Evolutionary conservation across 2,329 filamentous ascomycete genomes (phyloP).

Genomic region (Colletotrichum sp.): DNA sequence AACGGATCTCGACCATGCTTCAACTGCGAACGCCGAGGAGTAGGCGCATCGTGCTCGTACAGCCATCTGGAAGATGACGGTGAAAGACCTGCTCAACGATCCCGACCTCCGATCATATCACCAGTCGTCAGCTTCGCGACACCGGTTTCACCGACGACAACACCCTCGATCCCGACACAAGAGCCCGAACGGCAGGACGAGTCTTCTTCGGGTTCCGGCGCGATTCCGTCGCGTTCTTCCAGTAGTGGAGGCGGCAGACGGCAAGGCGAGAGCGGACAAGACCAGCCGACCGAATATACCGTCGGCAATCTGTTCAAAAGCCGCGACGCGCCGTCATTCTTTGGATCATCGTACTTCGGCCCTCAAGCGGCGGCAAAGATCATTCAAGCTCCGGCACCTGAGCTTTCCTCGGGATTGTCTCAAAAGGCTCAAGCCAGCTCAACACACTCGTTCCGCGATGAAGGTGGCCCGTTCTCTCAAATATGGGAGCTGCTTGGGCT

Average conservation of each 20-base stretch:
- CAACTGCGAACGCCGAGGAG: slow-evolving; percentile 14
- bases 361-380: slow-evolving; percentile 35
- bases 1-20: slow-evolving; percentile 16
- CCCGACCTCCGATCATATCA: neutral
- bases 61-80: neutral
- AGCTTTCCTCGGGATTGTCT: slow-evolving; percentile 26
- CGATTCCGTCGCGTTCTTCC: neutral
- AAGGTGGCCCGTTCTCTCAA: slow-evolving; percentile 33
- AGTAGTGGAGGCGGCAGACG: neutral
- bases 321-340: slow-evolving; percentile 33
- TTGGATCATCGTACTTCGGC: slow-evolving; percentile 36
- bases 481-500: slow-evolving; percentile 45
- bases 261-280: neutral
- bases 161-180: neutral
- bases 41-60: neutral
- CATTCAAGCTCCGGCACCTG: slow-evolving; percentile 28
- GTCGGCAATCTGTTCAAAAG: slow-evolving; percentile 34
- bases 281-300: slow-evolving; percentile 1
- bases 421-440: slow-evolving; percentile 23
- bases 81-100: neutral
- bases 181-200: neutral
- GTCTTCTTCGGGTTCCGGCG: neutral
- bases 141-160: neutral
- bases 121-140: neutral
- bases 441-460: slow-evolving; percentile 12